Evolutionary conservation across 148 eudicot genomes (phyloP), one percentile per base, ranked within the genome.

Genomic region (Fallopia convolvulus): DNA sequence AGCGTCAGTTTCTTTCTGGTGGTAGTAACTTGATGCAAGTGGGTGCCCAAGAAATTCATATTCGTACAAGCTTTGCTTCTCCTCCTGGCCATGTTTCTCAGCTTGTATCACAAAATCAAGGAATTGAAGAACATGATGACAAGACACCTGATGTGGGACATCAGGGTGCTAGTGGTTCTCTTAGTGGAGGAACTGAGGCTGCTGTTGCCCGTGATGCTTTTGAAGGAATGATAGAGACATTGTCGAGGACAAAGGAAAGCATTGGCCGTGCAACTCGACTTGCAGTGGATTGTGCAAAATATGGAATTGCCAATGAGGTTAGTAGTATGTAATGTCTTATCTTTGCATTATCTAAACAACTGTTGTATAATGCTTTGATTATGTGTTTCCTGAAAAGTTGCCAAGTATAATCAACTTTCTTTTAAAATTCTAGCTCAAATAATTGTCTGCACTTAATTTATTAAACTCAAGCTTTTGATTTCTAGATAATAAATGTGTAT

Each of bases 161-260:
- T 50, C 85, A 74, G 55, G 80, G 81, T 80, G 87, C 85, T 70
- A 91, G 81, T 58, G 88, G 87, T 70, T 84, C 91, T 17, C 88
- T 92, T 46, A 95, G 97, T 84, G 97, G 97, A 65, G 97, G 90
- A 52, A 95, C 97, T 48, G 99, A 95, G 77, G 99, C 99, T 66
- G 94, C 99, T 80, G 94, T 95, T 88, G 94, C 97, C 70, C 97
- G 99, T 74, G 99, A 95, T 87, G 94, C 99, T 81, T 95, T 95
- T 83, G 99, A 95, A 85, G 99, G 99, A 76, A 95, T 95, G 99
- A 91, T 95, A 82, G 99, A 95, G 86, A 95, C 99, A 58, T 81
- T 95, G 75, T 91, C 99, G 74, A 88, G 99, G 89, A 95, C 99
- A 72, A 92, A 91, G 84, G 99, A 95, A 79, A 95, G 99, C 81